These are phyloP conservation scores for Simplicillium sp. DNA, from an alignment of 2,329 filamentous ascomycete species.

Conservation along the genomic window DNA sequence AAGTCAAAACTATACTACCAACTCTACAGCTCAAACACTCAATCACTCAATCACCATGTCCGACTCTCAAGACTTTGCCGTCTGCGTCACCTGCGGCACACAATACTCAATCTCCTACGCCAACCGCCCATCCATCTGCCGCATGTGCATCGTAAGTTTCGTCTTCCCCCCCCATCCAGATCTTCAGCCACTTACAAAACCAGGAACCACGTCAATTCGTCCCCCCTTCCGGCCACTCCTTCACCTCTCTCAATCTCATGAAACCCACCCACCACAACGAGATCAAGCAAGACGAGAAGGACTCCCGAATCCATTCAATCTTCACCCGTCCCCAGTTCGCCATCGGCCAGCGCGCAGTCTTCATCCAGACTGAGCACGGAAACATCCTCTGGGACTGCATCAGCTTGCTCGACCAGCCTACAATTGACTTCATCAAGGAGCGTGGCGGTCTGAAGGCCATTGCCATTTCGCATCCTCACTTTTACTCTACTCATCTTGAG, in stretches of 20 bases:
- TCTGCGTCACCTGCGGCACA: slow-evolving; percentile 63
- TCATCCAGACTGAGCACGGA: slow-evolving; percentile 54
- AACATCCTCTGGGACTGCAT: slow-evolving; percentile 78
- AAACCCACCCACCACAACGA: slow-evolving; percentile 39
- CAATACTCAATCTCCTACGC: slow-evolving; percentile 43
- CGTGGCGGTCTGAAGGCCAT: slow-evolving; percentile 63
- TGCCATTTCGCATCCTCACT: slow-evolving; percentile 73
- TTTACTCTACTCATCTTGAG: slow-evolving; percentile 65
- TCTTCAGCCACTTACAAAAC: not conserved
- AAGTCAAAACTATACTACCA: no score
- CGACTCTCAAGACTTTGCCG: slow-evolving; percentile 1
- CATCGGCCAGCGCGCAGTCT: slow-evolving; percentile 66
- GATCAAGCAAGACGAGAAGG: slow-evolving; percentile 35
- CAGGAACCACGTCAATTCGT: slow-evolving; percentile 60
- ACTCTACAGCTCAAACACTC: no score
- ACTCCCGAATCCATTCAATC: slow-evolving; percentile 37
- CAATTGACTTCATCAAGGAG: slow-evolving; percentile 43
- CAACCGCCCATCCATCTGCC: slow-evolving; percentile 43
- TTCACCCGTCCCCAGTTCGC: slow-evolving; percentile 49
- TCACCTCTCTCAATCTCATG: slow-evolving; percentile 48
- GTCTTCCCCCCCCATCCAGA: no score
- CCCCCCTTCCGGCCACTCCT: slow-evolving; percentile 42
- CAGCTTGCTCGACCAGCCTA: slow-evolving; percentile 57
- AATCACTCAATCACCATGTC: not conserved
- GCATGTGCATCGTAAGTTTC: slow-evolving; percentile 50